These are phyloP conservation scores for Botrytis porri DNA, from an alignment of 2,329 filamentous ascomycete genomes.

Conservation along the genomic window DNA sequence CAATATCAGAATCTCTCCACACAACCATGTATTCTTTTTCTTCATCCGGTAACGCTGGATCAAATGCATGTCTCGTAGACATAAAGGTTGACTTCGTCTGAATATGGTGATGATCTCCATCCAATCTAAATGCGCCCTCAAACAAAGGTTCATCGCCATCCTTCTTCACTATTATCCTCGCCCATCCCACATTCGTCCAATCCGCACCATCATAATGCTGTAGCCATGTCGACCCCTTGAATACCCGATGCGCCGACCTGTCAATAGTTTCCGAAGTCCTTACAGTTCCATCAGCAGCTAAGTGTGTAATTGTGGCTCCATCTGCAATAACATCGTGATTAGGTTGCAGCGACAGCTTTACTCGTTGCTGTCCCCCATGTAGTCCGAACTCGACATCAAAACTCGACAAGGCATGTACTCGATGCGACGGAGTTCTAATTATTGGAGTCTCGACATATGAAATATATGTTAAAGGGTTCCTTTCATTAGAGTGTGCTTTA, in stretches of 20 bases:
- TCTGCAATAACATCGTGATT: conserved; percentile 86
- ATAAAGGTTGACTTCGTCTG: conserved; percentile 73
- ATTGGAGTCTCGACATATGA: conserved; percentile 69
- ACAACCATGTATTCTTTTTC: conserved; percentile 80
- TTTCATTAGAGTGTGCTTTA: conserved; percentile 65
- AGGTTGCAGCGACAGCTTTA: conserved; percentile 80
- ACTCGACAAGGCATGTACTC: conserved; percentile 73
- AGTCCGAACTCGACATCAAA: conserved; percentile 85
- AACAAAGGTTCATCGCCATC: conserved; percentile 82
- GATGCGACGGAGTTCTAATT: conserved; percentile 75
- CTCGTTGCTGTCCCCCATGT: conserved; percentile 60
- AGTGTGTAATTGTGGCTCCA: conserved; percentile 69
- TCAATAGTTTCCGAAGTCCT: conserved; percentile 65
- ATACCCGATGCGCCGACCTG: conserved; percentile 75
- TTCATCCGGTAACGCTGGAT: conserved; percentile 56
- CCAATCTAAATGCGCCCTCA: conserved; percentile 81
- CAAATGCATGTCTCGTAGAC: conserved; percentile 65
- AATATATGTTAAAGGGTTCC: conserved; percentile 75
- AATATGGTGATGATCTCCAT: conserved; percentile 82
- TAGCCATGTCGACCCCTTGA: conserved; percentile 74
- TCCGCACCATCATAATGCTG: conserved; percentile 55
- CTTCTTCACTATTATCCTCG: conserved; percentile 70
- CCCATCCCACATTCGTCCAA: conserved; percentile 85
- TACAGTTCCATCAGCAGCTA: conserved; percentile 69
- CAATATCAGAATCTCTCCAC: conserved; percentile 86